These are phyloP conservation scores for Metschnikowia hibisci DNA, from an alignment of 805 yeast species.

Conservation along the genomic window DNA sequence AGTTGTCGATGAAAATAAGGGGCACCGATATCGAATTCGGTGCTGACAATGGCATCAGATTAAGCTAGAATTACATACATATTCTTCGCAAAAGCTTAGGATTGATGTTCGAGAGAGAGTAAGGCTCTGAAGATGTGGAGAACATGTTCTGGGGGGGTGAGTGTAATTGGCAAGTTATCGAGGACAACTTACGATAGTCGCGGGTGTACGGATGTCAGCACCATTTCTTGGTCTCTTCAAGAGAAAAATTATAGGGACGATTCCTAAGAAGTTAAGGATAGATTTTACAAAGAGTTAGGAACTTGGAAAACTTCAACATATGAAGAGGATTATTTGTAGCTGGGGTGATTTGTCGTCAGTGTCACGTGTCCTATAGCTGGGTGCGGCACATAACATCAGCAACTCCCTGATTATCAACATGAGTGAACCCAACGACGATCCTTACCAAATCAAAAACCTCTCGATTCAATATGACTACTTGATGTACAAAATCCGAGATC, in stretches of 20 bases:
- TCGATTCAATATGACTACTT: constrained; percentile 64
- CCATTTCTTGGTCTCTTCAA: neutral
- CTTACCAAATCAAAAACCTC: constrained; percentile 56
- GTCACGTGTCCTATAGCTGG: neutral
- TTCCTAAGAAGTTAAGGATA: neutral
- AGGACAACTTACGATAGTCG: constrained; percentile 2
- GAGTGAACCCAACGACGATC: constrained; percentile 42
- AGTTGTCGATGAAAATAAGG: constrained; percentile 9
- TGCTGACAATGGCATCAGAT: neutral
- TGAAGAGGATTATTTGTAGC: no score
- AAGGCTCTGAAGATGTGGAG: constrained; percentile 16
- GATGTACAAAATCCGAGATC: constrained; percentile 57
- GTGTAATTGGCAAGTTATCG: constrained; percentile 1
- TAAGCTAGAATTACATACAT: constrained; percentile 28
- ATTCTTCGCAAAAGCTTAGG: constrained; percentile 45
- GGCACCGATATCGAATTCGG: neutral
- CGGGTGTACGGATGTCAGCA: constrained; percentile 8
- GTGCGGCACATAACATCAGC: neutral
- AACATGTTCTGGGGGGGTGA: constrained; percentile 7
- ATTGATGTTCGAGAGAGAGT: constrained; percentile 42
- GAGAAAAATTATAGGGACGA: no score
- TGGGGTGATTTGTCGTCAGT: no score
- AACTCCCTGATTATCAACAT: neutral
- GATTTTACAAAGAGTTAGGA: neutral
- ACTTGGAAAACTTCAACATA: no score